Base-by-base conservation (phyloP, 495 filamentous ascomycete genomes). In the Clavariopsis aquatica region DNA sequence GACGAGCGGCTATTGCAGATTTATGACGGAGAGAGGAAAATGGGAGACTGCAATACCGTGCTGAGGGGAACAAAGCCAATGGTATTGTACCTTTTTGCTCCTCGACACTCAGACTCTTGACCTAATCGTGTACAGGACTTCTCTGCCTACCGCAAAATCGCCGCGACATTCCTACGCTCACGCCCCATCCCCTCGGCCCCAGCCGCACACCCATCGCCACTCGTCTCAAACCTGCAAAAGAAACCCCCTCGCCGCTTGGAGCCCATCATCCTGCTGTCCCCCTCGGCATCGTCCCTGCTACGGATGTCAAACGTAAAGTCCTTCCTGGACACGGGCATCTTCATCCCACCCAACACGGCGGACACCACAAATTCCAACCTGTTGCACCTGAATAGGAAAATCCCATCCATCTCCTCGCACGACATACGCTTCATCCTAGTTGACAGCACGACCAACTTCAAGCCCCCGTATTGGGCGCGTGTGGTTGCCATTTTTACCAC, bases 401-500 rank as follows among this genome's bases (percentile, higher is more conserved):
- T 98, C 38, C 92, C 92, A 51, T 82, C 86, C 47, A 87, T 94
- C 72, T 73, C 87, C 0, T 76, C 78, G 29, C 87, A 87, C 22
- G 87, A 92, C 2, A 85, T 95, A 69, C 89, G 93, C 54, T 98
- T 99, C 79, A 91, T 96, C 70, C 85, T 99, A 23, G 93, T 97
- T 55, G 94, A 99, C 73, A 86, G 85, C 13, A 87, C 91, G 0
- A 87, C 94, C 70, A 88, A 95, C 76, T 99, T 99, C 81, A 94
- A 94, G 75, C 94, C 94, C 1, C 93, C 98, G 72, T 97, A 98
- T 78, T 99, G 94, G 94, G 85, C 87, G 60, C 87, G 95, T 20
- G 90, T 99, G 10, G 94, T 98, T 9, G 95, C 91, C 9, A 92
- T 99, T 49, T 99, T 99, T 77, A 99, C 94, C 0, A 99, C 94